Evolutionary conservation across 1,284 basidiomycete species (phyloP).

Genomic region (Microbotryum saponariae): DNA sequence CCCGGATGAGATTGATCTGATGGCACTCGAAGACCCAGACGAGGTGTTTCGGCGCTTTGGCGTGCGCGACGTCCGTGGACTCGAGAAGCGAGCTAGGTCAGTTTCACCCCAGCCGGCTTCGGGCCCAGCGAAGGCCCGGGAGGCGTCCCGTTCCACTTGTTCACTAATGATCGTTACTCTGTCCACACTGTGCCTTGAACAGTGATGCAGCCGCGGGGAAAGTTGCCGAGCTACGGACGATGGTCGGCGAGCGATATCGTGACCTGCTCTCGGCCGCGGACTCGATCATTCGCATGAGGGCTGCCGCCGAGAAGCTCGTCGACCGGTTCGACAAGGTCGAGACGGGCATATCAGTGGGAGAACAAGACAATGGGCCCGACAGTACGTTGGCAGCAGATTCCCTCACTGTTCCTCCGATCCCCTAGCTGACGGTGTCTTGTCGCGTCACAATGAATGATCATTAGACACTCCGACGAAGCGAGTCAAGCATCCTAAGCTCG

Average conservation of each 20-base stretch:
- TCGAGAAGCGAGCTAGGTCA: constrained; percentile 32
- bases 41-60: constrained; percentile 33
- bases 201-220: constrained; percentile 30
- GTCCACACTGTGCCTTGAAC: neutral
- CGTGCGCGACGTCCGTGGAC: constrained; percentile 33
- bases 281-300: constrained; percentile 36
- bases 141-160: neutral
- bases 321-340: constrained; percentile 27
- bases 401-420: too few species aligned
- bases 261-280: constrained; percentile 79
- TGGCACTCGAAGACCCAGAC: constrained; percentile 33
- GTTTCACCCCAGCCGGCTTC: neutral
- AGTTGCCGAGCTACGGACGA: constrained; percentile 71
- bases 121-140: neutral
- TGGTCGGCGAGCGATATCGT: constrained; percentile 94
- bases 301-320: constrained; percentile 29
- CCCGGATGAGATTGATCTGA: constrained; percentile 33
- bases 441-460: too few species aligned
- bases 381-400: too few species aligned
- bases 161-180: neutral
- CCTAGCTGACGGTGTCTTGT: neutral
- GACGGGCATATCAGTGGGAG: neutral
- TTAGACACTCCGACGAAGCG: constrained; percentile 12
- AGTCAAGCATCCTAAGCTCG: neutral
- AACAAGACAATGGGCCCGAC: neutral